Base-by-base conservation (phyloP, 345 rosid species). In the Pugionium dolabratum region DNA sequence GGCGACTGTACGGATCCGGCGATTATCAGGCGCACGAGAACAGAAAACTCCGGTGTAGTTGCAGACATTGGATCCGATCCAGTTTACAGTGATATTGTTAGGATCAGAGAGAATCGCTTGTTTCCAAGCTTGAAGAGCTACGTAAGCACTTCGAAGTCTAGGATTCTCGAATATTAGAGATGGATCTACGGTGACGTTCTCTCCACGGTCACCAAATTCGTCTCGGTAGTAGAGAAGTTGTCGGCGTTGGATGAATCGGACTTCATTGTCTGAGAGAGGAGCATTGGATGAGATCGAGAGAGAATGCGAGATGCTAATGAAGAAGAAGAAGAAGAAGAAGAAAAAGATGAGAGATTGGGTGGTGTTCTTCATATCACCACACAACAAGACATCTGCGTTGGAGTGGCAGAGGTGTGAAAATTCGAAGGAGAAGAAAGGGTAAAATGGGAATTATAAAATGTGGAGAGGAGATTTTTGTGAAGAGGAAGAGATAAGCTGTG, bases 211-310 rank as follows among this genome's bases (percentile, higher is more conserved):
- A 5, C 90, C 96, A 73, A 78, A 82, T 70, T 86, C 88, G 69
- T 92, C 98, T 33, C 82, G 77, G 90, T 87, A 87, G 79, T 84
- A 92, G 43, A 90, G 97, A 27, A 90, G 96, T 81, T 93, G 98
- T 4, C 97, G 90, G 46, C 81, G 85, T 73, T 66, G 79, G 79
- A 92, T 84, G 78, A 73, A 83, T 33, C 54, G 52, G 48, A 85
- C 89, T 53, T 92, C 87, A 4, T 78, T 81, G 33, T 79, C 83
- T 1, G 83, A 76, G 77, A 93, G 87, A 28, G 65, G 65, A 27
- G 83, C 96, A 73, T 77, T 80, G 77, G 64, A 66, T 10, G 83
- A 56, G 61, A 80, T 4, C 4, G 80, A 42, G 37, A 67, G 53
- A 54, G 82, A 68, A 1, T 55, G 62, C 63, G 77, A 66, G 51